phyloP scores from a whole-genome alignment of 2,329 filamentous ascomycete genomes.

The Aspergillus sergii region DNA sequence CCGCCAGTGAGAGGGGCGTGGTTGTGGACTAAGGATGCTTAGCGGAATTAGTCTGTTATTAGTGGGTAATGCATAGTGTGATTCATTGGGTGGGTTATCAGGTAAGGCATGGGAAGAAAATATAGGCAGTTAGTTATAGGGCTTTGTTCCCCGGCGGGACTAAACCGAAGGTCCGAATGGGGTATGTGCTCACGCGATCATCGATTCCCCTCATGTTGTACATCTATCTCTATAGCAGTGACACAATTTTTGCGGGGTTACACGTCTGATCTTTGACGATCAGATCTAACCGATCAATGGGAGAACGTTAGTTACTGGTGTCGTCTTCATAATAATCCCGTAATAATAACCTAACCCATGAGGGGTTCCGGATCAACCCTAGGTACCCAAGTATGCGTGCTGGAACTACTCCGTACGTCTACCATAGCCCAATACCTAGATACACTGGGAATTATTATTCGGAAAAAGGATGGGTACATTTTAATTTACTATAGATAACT shows the following conservation, averaged over 20 bases:
- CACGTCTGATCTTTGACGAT: not conserved
- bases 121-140: not conserved
- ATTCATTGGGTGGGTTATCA: not conserved
- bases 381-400: not conserved
- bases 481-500: not conserved
- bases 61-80: not conserved
- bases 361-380: not conserved
- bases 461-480: not conserved
- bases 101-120: not conserved
- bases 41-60: not conserved
- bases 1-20: not conserved
- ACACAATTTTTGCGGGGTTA: not conserved
- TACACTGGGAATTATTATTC: not conserved
- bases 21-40: not conserved
- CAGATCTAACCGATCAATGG: not conserved
- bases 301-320: not conserved
- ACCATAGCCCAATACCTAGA: not conserved
- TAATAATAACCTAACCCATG: not conserved
- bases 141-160: not conserved
- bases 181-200: not conserved
- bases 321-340: not conserved
- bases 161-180: not conserved
- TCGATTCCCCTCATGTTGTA: not conserved
- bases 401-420: too few relatives aligned
- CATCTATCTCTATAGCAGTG: not conserved